Percentiles rank a stretch among this genome's conserved stretches.
Conservation (phyloP, 345 rosid species). For the Pelargonium nanum region DNA sequence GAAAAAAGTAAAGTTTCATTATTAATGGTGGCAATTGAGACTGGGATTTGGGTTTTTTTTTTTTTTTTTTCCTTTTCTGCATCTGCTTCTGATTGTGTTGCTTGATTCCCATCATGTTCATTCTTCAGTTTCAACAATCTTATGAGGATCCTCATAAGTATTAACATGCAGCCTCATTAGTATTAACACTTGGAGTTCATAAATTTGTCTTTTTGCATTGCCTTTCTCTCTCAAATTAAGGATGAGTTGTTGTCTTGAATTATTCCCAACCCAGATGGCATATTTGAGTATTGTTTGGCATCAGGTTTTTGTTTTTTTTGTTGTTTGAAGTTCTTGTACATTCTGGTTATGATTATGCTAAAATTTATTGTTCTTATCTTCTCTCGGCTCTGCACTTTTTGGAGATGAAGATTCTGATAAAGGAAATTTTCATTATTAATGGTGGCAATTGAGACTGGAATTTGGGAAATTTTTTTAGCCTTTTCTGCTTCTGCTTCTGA, state of each 20-base stretch:
- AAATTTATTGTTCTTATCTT: too few species aligned
- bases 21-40: conserved; percentile 3
- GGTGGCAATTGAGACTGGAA: too few species aligned
- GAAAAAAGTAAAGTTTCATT: not conserved
- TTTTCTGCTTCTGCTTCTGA: conserved; percentile 11
- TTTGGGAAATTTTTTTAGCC: not conserved
- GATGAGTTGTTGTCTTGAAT: not conserved
- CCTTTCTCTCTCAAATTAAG: too few species aligned
- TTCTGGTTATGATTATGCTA: too few species aligned
- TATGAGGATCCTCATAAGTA: not conserved
- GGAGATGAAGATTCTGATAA: too few species aligned
- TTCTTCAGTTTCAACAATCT: not conserved
- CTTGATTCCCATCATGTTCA: conserved; percentile 6
- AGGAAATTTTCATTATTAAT: not conserved
- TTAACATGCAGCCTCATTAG: not conserved
- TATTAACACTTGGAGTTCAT: too few species aligned
- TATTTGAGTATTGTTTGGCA: not conserved
- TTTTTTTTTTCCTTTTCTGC: conserved; percentile 3
- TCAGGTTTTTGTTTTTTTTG: too few species aligned
- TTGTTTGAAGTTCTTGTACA: too few species aligned
- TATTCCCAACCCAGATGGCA: not conserved
- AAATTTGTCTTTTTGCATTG: too few species aligned
- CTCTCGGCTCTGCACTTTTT: too few species aligned
- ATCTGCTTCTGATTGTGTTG: conserved; percentile 8
- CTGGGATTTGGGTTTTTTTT: too few species aligned